Base-by-base conservation (phyloP, 352 stramenopile genomes). In the Phytophthora macrochlamydospora region DNA sequence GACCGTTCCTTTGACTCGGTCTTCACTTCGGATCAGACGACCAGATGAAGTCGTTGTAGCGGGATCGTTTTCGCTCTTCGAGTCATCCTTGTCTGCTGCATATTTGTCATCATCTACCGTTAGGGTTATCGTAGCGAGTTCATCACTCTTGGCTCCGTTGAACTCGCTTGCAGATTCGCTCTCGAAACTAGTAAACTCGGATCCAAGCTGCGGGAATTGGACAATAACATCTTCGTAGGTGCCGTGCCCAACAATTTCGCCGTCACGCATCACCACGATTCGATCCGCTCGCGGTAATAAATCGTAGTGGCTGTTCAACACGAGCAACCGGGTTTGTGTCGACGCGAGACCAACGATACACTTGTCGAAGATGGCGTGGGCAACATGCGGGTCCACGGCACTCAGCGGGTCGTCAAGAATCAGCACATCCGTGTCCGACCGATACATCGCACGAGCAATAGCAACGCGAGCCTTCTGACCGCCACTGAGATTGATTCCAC, bases 321-420 rank as follows among this genome's bases (percentile, higher is more conserved):
- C 95, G 7, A 98, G 75, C 48, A 99, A 61, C 2, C 97, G 82
- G 18, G 87, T 96, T 57, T 85, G 85, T 31, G 35, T 62, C 12
- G 78, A 38, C 5, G 76, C 72, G 7, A 98, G 60, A 12, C 54
- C 67, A 42, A 74, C 53, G 32, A 99, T 90, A 53, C 91, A 97
- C 14, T 98, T 64, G 6, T 90, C 61, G 64, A 99, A 99, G 31
- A 99, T 74, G 59, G 96, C 85, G 56, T 94, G 89, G 0, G 90
- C 96, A 6, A 99, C 96, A 69, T 99, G 94, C 29, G 90, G 87
- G 60, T 99, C 97, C 2, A 99, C 89, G 9, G 96, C 96, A 64
- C 83, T 92, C 12, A 99, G 65, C 12, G 93, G 88, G 62, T 99
- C 97, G 60, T 99, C 97, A 18, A 99, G 72, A 29, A 99, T 67